These are phyloP conservation scores for Cladosporium sp. DNA, from an alignment of 2,329 filamentous ascomycete genomes.

Conservation along the genomic window DNA sequence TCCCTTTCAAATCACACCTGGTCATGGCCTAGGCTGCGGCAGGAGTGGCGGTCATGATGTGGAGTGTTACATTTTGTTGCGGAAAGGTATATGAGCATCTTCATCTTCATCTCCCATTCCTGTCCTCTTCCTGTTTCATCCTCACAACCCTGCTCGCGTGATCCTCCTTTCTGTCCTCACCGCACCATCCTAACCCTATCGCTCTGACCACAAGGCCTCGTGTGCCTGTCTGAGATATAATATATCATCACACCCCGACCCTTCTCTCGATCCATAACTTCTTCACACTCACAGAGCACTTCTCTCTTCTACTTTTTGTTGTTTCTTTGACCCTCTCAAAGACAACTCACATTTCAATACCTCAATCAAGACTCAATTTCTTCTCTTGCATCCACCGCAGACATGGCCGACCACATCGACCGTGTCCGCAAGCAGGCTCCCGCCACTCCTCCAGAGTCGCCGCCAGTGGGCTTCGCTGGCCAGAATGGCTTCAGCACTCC, in stretches of 20 bases:
- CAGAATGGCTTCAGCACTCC: conserved; percentile 37
- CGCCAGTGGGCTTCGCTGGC: conserved; percentile 34
- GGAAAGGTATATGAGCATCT: too few relatives aligned
- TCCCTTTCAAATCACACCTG: too few relatives aligned
- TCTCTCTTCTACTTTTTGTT: not conserved
- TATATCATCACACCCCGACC: not conserved
- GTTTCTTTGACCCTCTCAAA: not conserved
- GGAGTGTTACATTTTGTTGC: too few relatives aligned
- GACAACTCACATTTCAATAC: conserved; percentile 5
- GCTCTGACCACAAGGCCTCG: not conserved
- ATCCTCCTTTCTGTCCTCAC: too few relatives aligned
- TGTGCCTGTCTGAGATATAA: not conserved
- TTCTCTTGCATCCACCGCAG: not conserved
- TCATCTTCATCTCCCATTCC: not conserved
- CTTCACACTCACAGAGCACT: not conserved
- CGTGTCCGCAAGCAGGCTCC: conserved; percentile 28
- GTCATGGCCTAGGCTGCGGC: too few relatives aligned
- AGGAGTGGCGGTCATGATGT: too few relatives aligned
- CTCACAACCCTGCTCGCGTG: not conserved
- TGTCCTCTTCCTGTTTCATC: not conserved
- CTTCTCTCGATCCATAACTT: not conserved
- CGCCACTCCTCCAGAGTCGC: conserved; percentile 34
- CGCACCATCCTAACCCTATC: too few relatives aligned
- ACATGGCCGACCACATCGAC: conserved; percentile 20
- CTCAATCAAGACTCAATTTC: not conserved